Evolutionary conservation across 2,329 filamentous ascomycete genomes (phyloP).

Genomic region (Niveomyces coronatus): DNA sequence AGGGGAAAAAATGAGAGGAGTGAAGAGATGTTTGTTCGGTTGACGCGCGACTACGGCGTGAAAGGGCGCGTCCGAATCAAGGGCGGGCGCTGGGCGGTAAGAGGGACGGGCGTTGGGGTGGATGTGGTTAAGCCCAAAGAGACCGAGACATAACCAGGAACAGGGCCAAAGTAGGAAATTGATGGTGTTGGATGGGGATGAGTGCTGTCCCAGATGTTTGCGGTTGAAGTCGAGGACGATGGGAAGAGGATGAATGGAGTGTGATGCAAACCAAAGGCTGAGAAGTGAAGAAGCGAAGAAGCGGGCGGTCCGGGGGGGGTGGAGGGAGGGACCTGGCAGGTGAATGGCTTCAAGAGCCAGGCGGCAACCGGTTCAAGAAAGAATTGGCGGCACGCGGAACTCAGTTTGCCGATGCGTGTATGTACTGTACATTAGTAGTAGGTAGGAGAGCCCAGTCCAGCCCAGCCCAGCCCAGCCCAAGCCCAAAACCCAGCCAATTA

Average conservation of each 20-base stretch:
- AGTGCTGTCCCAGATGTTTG: too few species aligned
- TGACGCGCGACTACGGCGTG: constrained; percentile 10
- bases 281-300: constrained; percentile 6
- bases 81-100: constrained; percentile 3
- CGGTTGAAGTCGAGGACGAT: constrained; percentile 1
- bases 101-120: constrained; percentile 3
- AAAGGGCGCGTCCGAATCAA: constrained; percentile 7
- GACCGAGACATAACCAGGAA: not conserved
- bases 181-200: not conserved
- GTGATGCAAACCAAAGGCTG: constrained; percentile 1
- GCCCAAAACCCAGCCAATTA: too few species aligned
- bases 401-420: too few species aligned
- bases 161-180: not conserved
- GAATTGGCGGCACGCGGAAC: constrained; percentile 8
- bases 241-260: not conserved
- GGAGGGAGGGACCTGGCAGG: constrained; percentile 2
- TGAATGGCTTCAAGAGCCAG: constrained; percentile 6
- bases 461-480: too few species aligned
- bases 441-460: too few species aligned
- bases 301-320: constrained; percentile 4
- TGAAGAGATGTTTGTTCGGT: not conserved
- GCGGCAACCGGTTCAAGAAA: constrained; percentile 7
- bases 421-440: too few species aligned
- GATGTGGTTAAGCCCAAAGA: constrained; percentile 4
- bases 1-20: not conserved